phyloP scores from a whole-genome alignment of 305 asterid genomes.

The Fraxinus platypoda region DNA sequence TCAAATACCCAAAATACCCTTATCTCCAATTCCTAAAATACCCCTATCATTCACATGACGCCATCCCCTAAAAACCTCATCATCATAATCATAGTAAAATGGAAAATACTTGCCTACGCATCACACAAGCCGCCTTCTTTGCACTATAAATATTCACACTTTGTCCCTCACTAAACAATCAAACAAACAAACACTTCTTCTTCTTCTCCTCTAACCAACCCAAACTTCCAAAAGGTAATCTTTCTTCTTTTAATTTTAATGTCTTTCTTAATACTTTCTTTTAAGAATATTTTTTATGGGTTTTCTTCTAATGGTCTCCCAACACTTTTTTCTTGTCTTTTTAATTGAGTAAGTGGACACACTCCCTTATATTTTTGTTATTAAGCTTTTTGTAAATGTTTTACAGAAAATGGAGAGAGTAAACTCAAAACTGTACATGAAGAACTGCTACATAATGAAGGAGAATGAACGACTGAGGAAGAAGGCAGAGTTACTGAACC shows the following conservation, averaged over 20 bases:
- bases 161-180: slow-evolving; percentile 24
- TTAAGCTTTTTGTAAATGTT: neutral
- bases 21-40: slow-evolving; percentile 17
- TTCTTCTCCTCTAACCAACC: slow-evolving; percentile 1
- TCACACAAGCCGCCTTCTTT: slow-evolving; percentile 49
- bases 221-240: slow-evolving; percentile 38
- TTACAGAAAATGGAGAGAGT: slow-evolving; percentile 50
- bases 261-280: neutral
- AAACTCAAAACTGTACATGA: slow-evolving; percentile 65
- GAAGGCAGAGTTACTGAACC: slow-evolving; percentile 63
- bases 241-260: slow-evolving; percentile 8
- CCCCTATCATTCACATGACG: slow-evolving; percentile 67
- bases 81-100: slow-evolving; percentile 39
- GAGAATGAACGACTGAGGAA: slow-evolving; percentile 73
- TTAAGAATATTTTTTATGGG: neutral
- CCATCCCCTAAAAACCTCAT: slow-evolving; percentile 43
- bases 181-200: slow-evolving; percentile 7
- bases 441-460: slow-evolving; percentile 62
- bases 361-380: no score
- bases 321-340: neutral
- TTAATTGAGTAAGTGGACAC: slow-evolving; percentile 26
- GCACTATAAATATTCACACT: slow-evolving; percentile 40
- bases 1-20: slow-evolving; percentile 23
- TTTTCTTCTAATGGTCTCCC: neutral
- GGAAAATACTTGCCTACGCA: slow-evolving; percentile 37